Base-by-base conservation (phyloP, 768 basidiomycete genomes). In the Daedaleopsis sinensis region DNA sequence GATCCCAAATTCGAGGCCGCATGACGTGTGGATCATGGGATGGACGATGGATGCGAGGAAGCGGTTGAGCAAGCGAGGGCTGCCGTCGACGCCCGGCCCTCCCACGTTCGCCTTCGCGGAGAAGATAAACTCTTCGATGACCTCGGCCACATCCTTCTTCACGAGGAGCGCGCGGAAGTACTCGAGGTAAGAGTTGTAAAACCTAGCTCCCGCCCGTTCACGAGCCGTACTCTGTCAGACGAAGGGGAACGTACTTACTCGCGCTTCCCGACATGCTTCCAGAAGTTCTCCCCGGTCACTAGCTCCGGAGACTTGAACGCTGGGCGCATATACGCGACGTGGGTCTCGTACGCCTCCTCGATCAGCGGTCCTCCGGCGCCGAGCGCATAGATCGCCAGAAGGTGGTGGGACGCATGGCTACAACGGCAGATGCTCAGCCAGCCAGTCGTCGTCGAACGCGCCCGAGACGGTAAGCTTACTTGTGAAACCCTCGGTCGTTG, bases 121-220 rank as follows among this genome's bases (percentile, higher is more conserved):
- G 65, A 91, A 87, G 10, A 91, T 62, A 58, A 83, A 89, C 42
- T 84, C 80, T 61, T 91, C 87, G n/a, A 91, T 66, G 0, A 80
- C 73, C 1, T 67, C 68, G 10, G 74, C 67, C n/a, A 78, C 73
- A 15, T 81, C 82, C 39, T 84, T 80, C 13, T 75, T 68, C 43
- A 78, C 70, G 16, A 79, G 62, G 27, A 70, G 58, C 0, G 76
- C 66, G 0, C 76, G 75, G 70, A 89, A 90, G 72, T 84, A 90
- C 5, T 76, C 68, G 19, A 85, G 70, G 67, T 89, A 91, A 0
- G 79, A 78, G n/a, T 76, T 70, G 63, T 86, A 89, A 65, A 79
- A 89, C 13, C 87, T 89, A 62, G 27, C 27, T 32, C 27, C 27
- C 27, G 27, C 27, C 7, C 27, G 7, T 32, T 32, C 10, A n/a